Percentiles rank a stretch among this genome's conserved stretches.
Evolutionary conservation across 2,329 filamentous ascomycete species (phyloP).

Genomic region (Furcasterigmium furcatum): DNA sequence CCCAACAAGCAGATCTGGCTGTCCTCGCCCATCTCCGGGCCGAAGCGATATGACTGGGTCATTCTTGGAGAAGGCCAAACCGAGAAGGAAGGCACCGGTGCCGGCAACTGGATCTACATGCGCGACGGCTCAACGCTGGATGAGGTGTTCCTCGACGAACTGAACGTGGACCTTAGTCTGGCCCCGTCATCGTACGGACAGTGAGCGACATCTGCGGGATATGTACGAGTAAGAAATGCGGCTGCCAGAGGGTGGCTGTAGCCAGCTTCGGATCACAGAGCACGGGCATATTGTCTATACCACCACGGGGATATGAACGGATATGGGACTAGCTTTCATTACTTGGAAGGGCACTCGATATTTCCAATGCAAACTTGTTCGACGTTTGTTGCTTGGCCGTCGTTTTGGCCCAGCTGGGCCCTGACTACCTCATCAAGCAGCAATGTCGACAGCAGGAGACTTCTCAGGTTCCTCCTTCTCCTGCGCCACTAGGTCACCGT

Average conservation of each 20-base stretch:
- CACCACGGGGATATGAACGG: too few relatives aligned
- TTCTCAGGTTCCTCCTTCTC: neutral
- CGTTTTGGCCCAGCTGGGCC: too few relatives aligned
- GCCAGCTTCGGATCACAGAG: too few relatives aligned
- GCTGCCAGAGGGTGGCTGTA: too few relatives aligned
- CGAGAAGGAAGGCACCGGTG: constrained; percentile 73
- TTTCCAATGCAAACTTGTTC: too few relatives aligned
- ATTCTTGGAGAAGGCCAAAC: constrained; percentile 67
- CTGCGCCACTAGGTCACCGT: neutral
- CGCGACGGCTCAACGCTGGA: constrained; percentile 77
- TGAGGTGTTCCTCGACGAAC: constrained; percentile 70
- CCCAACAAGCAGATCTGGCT: constrained; percentile 98
- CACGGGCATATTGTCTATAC: too few relatives aligned
- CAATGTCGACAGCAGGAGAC: neutral
- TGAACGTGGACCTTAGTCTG: constrained; percentile 59
- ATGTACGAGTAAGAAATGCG: too few relatives aligned
- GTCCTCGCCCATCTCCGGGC: constrained; percentile 84
- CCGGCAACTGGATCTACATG: constrained; percentile 82
- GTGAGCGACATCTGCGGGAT: neutral
- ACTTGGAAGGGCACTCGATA: too few relatives aligned
- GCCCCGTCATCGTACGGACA: constrained; percentile 14
- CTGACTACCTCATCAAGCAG: too few relatives aligned
- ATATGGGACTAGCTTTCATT: too few relatives aligned
- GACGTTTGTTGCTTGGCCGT: too few relatives aligned
- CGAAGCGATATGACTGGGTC: constrained; percentile 93